Percentiles rank a stretch among this genome's conserved stretches.
phyloP scores from a whole-genome alignment of 2,329 filamentous ascomycete species.

The Aspergillus arachidicola region DNA sequence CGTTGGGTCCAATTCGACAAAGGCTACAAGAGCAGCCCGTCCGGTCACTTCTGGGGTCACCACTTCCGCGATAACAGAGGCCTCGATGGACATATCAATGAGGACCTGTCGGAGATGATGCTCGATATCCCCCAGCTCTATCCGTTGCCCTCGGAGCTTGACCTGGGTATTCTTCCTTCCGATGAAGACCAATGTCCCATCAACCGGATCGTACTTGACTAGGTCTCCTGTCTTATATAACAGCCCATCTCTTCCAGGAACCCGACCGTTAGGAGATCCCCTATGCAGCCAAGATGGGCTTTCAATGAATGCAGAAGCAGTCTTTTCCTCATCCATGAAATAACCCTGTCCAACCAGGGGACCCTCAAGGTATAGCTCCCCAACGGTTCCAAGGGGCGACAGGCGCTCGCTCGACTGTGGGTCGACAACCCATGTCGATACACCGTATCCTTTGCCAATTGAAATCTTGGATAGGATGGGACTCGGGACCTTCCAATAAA shows the following conservation, averaged over 20 bases:
- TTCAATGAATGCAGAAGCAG: conserved; percentile 24
- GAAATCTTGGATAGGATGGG: background rate
- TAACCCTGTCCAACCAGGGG: conserved; percentile 46
- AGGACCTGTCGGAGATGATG: conserved; percentile 2
- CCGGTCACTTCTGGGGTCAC: conserved; percentile 47
- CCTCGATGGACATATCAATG: background rate
- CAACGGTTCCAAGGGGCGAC: conserved; percentile 43
- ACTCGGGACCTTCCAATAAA: background rate
- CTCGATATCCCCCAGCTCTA: conserved; percentile 34
- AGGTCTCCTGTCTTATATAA: conserved; percentile 40
- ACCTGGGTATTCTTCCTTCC: conserved; percentile 24
- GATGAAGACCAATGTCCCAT: conserved; percentile 19
- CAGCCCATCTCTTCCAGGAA: conserved; percentile 8
- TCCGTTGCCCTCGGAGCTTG: conserved; percentile 30
- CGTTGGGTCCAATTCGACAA: background rate
- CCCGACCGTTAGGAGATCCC: background rate
- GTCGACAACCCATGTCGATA: conserved; percentile 36
- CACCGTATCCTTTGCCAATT: conserved; percentile 22
- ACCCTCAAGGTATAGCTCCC: conserved; percentile 49
- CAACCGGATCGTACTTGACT: conserved; percentile 24
- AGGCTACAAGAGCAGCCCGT: background rate
- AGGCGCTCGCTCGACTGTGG: conserved; percentile 25
- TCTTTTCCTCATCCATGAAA: conserved; percentile 30
- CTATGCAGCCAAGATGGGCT: conserved; percentile 22
- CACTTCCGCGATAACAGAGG: background rate